These are phyloP conservation scores for Xylaria sp. DNA, from an alignment of 2,329 filamentous ascomycete species.

Conservation along the genomic window DNA sequence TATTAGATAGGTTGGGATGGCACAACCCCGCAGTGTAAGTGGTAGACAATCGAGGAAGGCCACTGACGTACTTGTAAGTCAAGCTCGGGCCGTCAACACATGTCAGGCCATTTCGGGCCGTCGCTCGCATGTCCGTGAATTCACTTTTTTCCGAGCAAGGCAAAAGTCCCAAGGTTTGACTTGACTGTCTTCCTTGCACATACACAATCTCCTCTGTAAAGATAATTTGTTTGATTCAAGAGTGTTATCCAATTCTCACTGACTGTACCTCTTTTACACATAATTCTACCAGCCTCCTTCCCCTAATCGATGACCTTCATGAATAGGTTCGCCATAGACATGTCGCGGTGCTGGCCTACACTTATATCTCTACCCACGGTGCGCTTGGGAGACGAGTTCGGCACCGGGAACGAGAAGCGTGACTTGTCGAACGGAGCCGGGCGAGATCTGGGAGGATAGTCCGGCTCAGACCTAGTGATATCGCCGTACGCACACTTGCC, in stretches of 20 bases:
- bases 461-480: slow-evolving; percentile 23
- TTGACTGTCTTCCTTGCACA: no score
- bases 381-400: slow-evolving; percentile 6
- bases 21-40: no score
- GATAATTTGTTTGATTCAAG: no score
- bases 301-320: slow-evolving; percentile 31
- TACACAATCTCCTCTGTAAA: no score
- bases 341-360: slow-evolving; percentile 15
- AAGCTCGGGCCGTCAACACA: background rate
- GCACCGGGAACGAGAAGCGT: slow-evolving; percentile 18
- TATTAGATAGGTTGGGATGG: no score
- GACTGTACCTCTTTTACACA: no score
- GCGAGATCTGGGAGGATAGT: slow-evolving; percentile 2
- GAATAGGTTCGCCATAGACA: slow-evolving; percentile 25
- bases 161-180: no score
- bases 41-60: background rate
- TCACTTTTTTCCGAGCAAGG: background rate
- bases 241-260: no score
- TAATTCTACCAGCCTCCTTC: background rate
- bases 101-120: background rate
- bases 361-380: slow-evolving; percentile 9
- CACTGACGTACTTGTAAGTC: background rate
- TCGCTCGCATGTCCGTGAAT: background rate
- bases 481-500: slow-evolving; percentile 37
- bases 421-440: slow-evolving; percentile 22